Evolutionary conservation across 1,139 yeast genomes (phyloP).

Genomic region (Hemisphaericaspora lyxosophila): DNA sequence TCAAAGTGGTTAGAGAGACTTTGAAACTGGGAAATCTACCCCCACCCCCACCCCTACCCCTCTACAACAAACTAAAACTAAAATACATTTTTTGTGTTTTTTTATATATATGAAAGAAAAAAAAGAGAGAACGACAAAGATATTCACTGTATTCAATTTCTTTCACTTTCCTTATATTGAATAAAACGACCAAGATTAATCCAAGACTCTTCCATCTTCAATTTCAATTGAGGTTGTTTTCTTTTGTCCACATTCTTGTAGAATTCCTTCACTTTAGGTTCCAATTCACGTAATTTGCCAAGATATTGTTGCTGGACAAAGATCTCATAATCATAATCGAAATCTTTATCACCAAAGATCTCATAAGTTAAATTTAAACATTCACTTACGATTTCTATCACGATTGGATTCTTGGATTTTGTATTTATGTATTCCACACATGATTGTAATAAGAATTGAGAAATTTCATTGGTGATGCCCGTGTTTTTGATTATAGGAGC

Average conservation of each 20-base stretch:
- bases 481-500: constrained; percentile 51
- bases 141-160: no score
- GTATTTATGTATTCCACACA: constrained; percentile 18
- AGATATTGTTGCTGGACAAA: constrained; percentile 61
- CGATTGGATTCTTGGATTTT: constrained; percentile 19
- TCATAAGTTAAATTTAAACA: constrained; percentile 69
- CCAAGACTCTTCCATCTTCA: constrained; percentile 67
- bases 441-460: constrained; percentile 43
- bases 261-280: constrained; percentile 52
- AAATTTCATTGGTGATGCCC: constrained; percentile 45
- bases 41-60: no score
- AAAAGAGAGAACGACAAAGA: no score
- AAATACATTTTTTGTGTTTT: no score
- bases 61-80: no score
- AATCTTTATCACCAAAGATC: constrained; percentile 73
- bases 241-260: constrained; percentile 70
- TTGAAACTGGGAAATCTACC: no score
- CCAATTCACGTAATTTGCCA: constrained; percentile 38
- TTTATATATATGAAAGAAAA: no score
- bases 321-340: constrained; percentile 64
- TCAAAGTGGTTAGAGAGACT: no score
- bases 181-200: constrained; percentile 72
- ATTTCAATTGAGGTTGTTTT: constrained; percentile 54
- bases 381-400: constrained; percentile 51
- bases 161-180: constrained; percentile 56